These are phyloP conservation scores for Yamagishiella unicocca DNA, from an alignment of 139 green algal species.

Conservation along the genomic window DNA sequence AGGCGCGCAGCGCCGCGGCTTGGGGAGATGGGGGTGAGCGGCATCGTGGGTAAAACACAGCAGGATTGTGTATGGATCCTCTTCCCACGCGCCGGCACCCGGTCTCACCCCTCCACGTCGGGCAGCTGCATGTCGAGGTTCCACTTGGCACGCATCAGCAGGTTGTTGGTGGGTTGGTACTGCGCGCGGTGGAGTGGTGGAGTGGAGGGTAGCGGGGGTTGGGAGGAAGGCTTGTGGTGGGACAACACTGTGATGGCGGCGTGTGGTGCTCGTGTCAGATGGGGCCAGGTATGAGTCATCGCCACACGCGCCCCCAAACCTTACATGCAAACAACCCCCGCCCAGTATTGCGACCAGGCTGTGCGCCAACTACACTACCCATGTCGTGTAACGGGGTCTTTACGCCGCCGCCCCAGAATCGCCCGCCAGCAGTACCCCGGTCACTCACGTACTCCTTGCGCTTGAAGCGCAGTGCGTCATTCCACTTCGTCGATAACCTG, in stretches of 20 bases:
- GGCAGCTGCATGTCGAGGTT: conserved; percentile 69
- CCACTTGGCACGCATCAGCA: conserved; percentile 65
- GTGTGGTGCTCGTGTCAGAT: no score
- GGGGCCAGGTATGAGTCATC: no score
- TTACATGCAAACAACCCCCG: no score
- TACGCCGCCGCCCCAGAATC: neutral
- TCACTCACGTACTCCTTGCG: conserved; percentile 61
- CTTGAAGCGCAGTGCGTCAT: conserved; percentile 66
- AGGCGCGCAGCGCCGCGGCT: no score
- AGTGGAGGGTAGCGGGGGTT: neutral
- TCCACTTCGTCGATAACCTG: conserved; percentile 70
- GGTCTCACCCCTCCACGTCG: conserved; percentile 69
- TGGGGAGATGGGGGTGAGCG: no score
- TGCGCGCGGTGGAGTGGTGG: conserved; percentile 27
- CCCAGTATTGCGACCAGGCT: no score
- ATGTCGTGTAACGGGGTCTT: no score
- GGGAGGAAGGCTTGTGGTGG: neutral
- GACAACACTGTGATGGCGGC: no score
- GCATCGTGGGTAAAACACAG: no score
- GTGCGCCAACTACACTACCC: no score
- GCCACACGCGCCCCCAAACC: no score
- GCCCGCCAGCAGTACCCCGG: neutral
- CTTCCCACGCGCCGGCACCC: neutral
- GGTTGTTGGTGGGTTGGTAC: conserved; percentile 47
- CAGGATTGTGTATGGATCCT: no score